phyloP scores from a whole-genome alignment of 2,329 filamentous ascomycete species.

The Microdochium bolleyi region DNA sequence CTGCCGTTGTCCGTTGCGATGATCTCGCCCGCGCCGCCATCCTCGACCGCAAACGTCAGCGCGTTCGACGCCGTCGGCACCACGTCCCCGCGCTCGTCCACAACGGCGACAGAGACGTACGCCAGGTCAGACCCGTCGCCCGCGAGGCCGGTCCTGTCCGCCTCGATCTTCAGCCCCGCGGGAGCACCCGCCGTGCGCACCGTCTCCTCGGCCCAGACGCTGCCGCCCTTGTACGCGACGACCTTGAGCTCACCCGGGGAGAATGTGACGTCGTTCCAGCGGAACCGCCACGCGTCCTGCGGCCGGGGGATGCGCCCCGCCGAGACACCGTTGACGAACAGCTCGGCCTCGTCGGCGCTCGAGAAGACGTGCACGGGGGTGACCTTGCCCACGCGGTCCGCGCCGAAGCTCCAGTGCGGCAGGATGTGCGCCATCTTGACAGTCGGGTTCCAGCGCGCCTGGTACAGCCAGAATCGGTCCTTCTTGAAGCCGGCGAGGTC shows the following conservation, averaged over 20 bases:
- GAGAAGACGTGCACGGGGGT: conserved; percentile 49
- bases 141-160: conserved; percentile 28
- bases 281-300: conserved; percentile 25
- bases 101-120: conserved; percentile 35
- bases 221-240: conserved; percentile 30
- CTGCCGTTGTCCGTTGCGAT: conserved; percentile 44
- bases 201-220: conserved; percentile 21
- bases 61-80: conserved; percentile 32
- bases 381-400: conserved; percentile 32
- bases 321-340: conserved; percentile 43
- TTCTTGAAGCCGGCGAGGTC: conserved; percentile 50
- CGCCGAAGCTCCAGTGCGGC: conserved; percentile 46
- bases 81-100: conserved; percentile 31
- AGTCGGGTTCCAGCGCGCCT: conserved; percentile 41
- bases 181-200: conserved; percentile 35
- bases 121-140: conserved; percentile 36
- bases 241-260: conserved; percentile 30
- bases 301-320: conserved; percentile 30
- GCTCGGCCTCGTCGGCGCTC: conserved; percentile 42
- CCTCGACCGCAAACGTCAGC: conserved; percentile 32
- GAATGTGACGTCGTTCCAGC: conserved; percentile 9
- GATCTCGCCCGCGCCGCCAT: conserved; percentile 34
- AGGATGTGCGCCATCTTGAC: conserved; percentile 41
- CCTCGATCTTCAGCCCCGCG: conserved; percentile 29
- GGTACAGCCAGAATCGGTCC: conserved; percentile 47